A percentile compares a stretch with the other conserved stretches of the same genome.
These are phyloP conservation scores for Fusarium burgessii DNA, from an alignment of 2,329 filamentous ascomycete genomes.

Conservation along the genomic window DNA sequence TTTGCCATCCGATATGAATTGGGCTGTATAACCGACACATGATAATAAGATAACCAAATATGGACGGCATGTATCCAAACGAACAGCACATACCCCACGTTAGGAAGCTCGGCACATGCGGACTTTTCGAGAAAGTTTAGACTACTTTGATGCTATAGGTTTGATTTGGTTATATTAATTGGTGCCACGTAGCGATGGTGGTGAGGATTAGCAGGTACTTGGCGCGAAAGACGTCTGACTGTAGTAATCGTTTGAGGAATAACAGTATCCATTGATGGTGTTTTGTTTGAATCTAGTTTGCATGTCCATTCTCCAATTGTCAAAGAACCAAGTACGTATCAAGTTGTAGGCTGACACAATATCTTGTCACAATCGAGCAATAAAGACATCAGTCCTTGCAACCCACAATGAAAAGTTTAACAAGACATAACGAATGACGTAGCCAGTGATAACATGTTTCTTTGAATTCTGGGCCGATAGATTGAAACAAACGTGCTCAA, in stretches of 20 bases:
- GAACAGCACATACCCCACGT: neutral
- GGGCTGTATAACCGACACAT: neutral
- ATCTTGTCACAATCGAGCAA: neutral
- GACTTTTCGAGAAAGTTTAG: neutral
- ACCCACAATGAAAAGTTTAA: neutral
- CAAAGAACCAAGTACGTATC: neutral
- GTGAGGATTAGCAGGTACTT: neutral
- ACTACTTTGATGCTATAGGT: neutral
- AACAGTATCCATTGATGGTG: neutral
- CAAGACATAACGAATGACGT: neutral
- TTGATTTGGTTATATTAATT: neutral
- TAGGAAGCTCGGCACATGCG: neutral
- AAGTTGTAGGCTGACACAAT: neutral
- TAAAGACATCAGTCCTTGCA: neutral
- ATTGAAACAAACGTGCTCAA: neutral
- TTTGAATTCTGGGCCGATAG: neutral
- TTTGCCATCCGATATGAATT: neutral
- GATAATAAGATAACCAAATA: neutral
- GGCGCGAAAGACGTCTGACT: neutral
- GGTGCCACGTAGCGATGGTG: constrained; percentile 25
- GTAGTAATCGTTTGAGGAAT: neutral
- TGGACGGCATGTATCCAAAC: neutral
- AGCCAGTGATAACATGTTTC: neutral
- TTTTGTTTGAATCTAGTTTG: neutral
- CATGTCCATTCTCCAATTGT: neutral